Evolutionary conservation across 768 basidiomycete species (phyloP).

Genomic region (Calocera cornea): DNA sequence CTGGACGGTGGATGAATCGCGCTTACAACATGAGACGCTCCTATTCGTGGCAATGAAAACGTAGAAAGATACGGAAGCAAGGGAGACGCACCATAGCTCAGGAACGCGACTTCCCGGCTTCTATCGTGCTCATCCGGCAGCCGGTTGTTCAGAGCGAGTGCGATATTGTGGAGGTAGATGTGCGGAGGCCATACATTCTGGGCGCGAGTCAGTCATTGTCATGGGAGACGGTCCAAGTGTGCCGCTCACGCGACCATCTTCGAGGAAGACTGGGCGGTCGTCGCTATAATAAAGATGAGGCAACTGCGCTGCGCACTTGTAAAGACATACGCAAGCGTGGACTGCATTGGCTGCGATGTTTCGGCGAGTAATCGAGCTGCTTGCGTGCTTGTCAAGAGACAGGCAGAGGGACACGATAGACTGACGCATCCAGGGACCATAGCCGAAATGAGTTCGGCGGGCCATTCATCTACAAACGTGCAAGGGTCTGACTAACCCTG

Average conservation of each 20-base stretch:
- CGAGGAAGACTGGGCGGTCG: not conserved
- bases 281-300: not conserved
- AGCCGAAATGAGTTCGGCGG: no score
- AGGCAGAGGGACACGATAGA: no score
- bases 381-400: no score
- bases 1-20: not conserved
- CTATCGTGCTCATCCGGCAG: not conserved
- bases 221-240: not conserved
- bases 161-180: not conserved
- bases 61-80: not conserved
- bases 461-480: no score
- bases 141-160: not conserved
- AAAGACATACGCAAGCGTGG: not conserved
- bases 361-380: no score
- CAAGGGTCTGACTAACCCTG: no score
- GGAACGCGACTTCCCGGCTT: not conserved
- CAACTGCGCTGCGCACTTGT: not conserved
- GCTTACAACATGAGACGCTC: not conserved
- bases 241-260: not conserved
- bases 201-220: not conserved
- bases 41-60: not conserved
- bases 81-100: not conserved
- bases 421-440: no score
- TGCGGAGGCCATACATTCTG: not conserved
- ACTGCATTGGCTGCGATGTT: no score